Evolutionary conservation across 139 green algal species (phyloP), one percentile per base, ranked within the genome.

Genomic region (Diplosphaera chodatii): DNA sequence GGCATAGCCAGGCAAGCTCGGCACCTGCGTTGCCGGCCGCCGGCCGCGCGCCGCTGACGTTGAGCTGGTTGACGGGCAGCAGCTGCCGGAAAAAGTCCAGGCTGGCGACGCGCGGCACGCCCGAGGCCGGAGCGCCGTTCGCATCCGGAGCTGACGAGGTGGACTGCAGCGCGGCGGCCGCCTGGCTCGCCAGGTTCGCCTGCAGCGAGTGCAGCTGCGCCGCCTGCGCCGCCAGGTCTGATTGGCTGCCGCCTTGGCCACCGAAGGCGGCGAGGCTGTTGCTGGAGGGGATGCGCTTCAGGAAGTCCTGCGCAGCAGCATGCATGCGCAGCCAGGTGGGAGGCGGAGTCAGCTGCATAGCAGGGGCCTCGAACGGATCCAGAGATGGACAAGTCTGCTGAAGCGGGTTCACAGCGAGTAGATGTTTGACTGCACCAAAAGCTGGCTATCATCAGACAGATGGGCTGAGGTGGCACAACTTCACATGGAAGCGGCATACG

Each of bases 201-300:
- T 70, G 74, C 73, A 74, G 80, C 16, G 76, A 69, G 23, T 82
- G 75, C 18, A 69, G 37, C 68, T 78, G 74, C 67, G 32, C 32
- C 15, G 64, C 64, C 64, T 69, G 32, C 66, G 34, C 66, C 8
- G 33, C 66, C 37, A 56, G 6, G 4, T 71, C 66, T 32, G 62
- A 29, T 56, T 55, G 30, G 23, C 37, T 37, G 37, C 37, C 66
- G 25, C 34, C 37, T 4, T 30, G 32, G 33, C 33, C n/a, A 23
- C 64, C 32, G n/a, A 37, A 66, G 22, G 70, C 73, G 13, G 79
- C 72, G 6, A 92, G 74, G 78, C 88, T 89, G 18, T 66, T 87
- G 16, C 79, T 81, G 6, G 77, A 86, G 0, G 88, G 88, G 55
- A 93, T 93, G n/a, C 84, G 80, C 62, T 89, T 88, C 0, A 93